Base-by-base conservation (phyloP, 371 early-diverging fungal genomes). In the Mucor racemosus region DNA sequence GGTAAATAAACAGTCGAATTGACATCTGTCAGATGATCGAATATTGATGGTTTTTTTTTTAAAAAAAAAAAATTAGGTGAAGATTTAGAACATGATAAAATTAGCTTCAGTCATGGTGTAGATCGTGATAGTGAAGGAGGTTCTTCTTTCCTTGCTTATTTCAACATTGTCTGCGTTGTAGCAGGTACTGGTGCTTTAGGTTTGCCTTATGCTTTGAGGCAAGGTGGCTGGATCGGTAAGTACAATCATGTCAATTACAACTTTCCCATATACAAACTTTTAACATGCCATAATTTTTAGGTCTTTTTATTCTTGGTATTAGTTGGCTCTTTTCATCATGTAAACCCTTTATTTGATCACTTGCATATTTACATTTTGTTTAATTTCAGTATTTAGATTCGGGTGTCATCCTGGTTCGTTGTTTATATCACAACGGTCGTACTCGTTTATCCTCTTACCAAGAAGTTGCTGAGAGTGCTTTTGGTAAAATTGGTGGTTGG, bases 151-250 rank as follows among this genome's bases (percentile, higher is more conserved):
- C 69, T 75, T n/a, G 84, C 89, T 17, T 88, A 85, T 65, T 81
- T 87, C 44, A 91, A 88, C 68, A 76, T 91, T 26, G 90, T 91
- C 13, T 91, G 94, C 78, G 91, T 94, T 7, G 86, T 93, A 15
- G 93, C 94, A 5, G 96, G 95, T 40, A 91, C 92, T 8, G 97
- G 96, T 34, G 88, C 94, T 14, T 81, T 95, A 13, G 93, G 94
- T 59, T 82, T 96, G 15, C 94, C 95, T 17, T 91, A 85, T 64
- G 92, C 95, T 34, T 76, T 96, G 14, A 85, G 77, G 33, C 88
- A 91, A 64, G 90, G 92, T 38, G 95, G 95, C 5, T 96, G 97
- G 97, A 75, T 91, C 15, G 91, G 91, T 60, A 68, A 64, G 44
- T 61, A 61, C 50, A 50, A 50, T 50, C 26, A 21, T 50, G 50